Conservation (phyloP, 83 land plant genomes). For the Picea abies region DNA sequence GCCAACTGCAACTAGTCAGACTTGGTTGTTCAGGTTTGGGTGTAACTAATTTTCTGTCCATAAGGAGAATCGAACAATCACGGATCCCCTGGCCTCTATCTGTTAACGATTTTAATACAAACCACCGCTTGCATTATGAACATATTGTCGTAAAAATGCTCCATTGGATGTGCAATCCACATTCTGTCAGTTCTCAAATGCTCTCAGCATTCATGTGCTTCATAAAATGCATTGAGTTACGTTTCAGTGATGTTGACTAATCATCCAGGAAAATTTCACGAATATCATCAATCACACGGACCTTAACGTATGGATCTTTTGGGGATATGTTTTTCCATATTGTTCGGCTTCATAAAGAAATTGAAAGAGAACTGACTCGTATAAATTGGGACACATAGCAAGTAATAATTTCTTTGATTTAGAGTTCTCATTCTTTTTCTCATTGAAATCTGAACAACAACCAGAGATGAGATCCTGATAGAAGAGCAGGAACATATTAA, state of each 20-base stretch:
- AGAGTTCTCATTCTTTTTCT: not conserved
- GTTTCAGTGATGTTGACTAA: conserved; percentile 51
- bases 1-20: too few species aligned
- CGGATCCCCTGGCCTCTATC: too few species aligned
- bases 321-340: conserved; percentile 69
- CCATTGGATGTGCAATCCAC: too few species aligned
- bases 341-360: not conserved
- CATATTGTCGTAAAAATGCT: too few species aligned
- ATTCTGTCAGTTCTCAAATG: too few species aligned
- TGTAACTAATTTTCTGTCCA: too few species aligned
- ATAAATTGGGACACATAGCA: not conserved
- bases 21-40: too few species aligned
- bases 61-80: too few species aligned
- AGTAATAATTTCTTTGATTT: not conserved
- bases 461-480: not conserved
- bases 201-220: conserved; percentile 15
- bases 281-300: conserved; percentile 69
- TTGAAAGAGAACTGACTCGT: not conserved
- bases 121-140: too few species aligned
- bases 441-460: not conserved
- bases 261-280: conserved; percentile 72
- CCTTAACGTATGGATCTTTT: conserved; percentile 88
- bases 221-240: conserved; percentile 71
- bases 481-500: not conserved
- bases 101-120: too few species aligned